Percentiles rank a stretch among this genome's conserved stretches.
Evolutionary conservation across 2,329 filamentous ascomycete species (phyloP).

Genomic region (Rhinocladiella mackenziei): DNA sequence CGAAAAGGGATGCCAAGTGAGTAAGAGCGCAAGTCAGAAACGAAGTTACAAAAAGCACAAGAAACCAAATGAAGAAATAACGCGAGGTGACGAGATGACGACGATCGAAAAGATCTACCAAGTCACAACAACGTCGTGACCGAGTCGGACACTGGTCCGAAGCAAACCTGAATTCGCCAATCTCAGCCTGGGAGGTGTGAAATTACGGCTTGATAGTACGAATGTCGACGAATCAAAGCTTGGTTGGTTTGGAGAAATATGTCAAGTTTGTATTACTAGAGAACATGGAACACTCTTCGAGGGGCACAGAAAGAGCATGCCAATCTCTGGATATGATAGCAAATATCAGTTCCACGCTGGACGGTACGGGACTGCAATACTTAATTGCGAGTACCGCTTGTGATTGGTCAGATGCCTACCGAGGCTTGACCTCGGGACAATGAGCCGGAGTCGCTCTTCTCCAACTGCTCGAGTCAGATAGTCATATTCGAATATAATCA

Average conservation of each 20-base stretch:
- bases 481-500: too few species aligned
- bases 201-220: neutral
- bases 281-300: neutral
- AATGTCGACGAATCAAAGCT: neutral
- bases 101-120: constrained; percentile 7
- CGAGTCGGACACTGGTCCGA: constrained; percentile 10
- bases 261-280: neutral
- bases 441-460: too few species aligned
- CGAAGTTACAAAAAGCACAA: constrained; percentile 12
- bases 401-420: too few species aligned
- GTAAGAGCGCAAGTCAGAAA: constrained; percentile 25
- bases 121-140: constrained; percentile 19
- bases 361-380: too few species aligned
- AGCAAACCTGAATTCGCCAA: constrained; percentile 12
- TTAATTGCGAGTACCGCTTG: too few species aligned
- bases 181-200: constrained; percentile 4
- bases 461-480: too few species aligned
- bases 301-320: neutral
- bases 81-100: constrained; percentile 5
- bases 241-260: too few species aligned
- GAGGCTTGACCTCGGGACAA: too few species aligned
- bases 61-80: constrained; percentile 10
- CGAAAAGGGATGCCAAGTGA: constrained; percentile 31
- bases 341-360: too few species aligned
- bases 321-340: constrained; percentile 2